Evolutionary conservation across 345 rosid species (phyloP), one percentile per base, ranked within the genome.

Genomic region (Eucalyptus lansdowneana): DNA sequence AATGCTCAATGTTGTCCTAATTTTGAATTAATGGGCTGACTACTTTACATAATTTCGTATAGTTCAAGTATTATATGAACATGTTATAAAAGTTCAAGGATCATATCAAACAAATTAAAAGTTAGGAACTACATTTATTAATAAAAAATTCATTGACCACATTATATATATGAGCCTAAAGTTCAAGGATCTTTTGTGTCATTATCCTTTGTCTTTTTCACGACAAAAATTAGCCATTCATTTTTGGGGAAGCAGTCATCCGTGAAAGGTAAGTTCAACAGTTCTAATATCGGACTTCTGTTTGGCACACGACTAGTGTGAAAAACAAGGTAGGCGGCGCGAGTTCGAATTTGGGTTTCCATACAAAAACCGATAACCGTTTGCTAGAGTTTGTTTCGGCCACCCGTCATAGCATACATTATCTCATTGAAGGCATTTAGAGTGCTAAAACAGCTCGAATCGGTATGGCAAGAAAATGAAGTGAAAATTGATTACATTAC

Each of bases 51-150:
- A 53, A 1, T 53, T 53, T 53, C 0, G 4, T 53, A 21, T 8
- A 53, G 11, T 53, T 53, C 58, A 53, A 53, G 0, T 53, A 53
- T 8, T 53, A 53, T 2, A 53, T 53, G 25, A 53, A 2, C 2
- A 53, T 53, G 22, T 53, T 3, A 0, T 8, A 53, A 53, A 53
- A 53, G 58, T 21, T 8, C 11, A 8, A 0, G 24, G 5, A 21
- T 0, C 58, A 21, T 1, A 1, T 53, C 1, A 11, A 21, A 53
- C 1, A 53, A 53, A 53, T 19, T 19, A 53, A 53, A 53, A 21
- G 0, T 53, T 8, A 0, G 21, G 25, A 8, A 53, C 25, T 8
- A 21, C 11, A 53, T 53, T 53, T 1, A 53, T 8, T 2, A 53
- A 53, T 21, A 53, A 8, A 19, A 53, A 53, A 21, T 21, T 53